Percentiles rank a stretch among this genome's conserved stretches.
phyloP scores from a whole-genome alignment of 371 early-diverging fungal genomes.

The Rhizopus microsporus region DNA sequence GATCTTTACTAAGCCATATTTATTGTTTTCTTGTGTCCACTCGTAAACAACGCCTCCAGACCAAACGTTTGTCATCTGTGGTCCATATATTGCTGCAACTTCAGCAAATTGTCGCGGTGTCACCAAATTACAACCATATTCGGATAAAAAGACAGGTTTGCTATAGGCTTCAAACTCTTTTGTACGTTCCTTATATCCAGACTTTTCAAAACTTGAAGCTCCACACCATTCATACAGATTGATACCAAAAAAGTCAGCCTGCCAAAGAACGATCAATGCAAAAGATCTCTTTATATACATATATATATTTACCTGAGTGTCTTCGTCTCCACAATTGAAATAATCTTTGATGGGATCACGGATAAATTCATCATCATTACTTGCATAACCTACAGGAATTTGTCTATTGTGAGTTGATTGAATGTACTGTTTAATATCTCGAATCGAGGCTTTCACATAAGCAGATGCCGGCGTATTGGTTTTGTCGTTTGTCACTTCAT shows the following conservation, averaged over 20 bases:
- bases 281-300: slow-evolving; percentile 6
- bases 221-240: slow-evolving; percentile 76
- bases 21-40: slow-evolving; percentile 78
- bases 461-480: slow-evolving; percentile 69
- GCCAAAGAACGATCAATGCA: background rate
- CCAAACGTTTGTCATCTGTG: slow-evolving; percentile 66
- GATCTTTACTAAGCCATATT: slow-evolving; percentile 75
- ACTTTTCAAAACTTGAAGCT: slow-evolving; percentile 49
- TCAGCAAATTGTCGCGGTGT: slow-evolving; percentile 60
- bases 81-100: slow-evolving; percentile 66
- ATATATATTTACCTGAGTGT: slow-evolving; percentile 44
- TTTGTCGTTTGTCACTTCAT: slow-evolving; percentile 77
- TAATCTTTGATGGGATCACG: slow-evolving; percentile 70
- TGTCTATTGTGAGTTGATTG: slow-evolving; percentile 35
- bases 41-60: slow-evolving; percentile 84
- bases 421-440: slow-evolving; percentile 73
- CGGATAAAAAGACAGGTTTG: slow-evolving; percentile 66
- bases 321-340: slow-evolving; percentile 74
- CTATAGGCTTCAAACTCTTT: slow-evolving; percentile 53
- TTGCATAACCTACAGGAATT: slow-evolving; percentile 83
- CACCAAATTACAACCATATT: slow-evolving; percentile 66
- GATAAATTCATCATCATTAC: slow-evolving; percentile 74
- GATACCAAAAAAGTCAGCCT: slow-evolving; percentile 76
- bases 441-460: slow-evolving; percentile 72
- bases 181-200: slow-evolving; percentile 64